Base-by-base conservation (phyloP, 768 basidiomycete genomes). In the Leccinum truebloodii region DNA sequence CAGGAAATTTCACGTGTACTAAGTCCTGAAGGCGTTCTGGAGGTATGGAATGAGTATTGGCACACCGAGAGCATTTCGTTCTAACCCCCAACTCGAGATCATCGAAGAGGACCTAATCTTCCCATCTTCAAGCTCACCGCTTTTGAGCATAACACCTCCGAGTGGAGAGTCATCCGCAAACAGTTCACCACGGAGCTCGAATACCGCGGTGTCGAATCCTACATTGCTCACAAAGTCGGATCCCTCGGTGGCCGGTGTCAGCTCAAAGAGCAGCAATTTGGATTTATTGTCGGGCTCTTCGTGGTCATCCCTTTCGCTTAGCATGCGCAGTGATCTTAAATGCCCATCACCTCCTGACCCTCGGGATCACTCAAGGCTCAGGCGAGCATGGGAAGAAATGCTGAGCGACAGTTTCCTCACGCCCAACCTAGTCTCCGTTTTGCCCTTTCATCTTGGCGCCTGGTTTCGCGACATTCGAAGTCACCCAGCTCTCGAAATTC, bases 71-170 rank as follows among this genome's bases (percentile, higher is more conserved):
- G 0, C 16, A 6, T 39, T 52, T 50, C 55, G 41, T 54, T 64
- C 54, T 65, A 30, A 67, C 58, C 56, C 35, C 8, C 30, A 58
- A 16, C 52, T n/a, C 8, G 62, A 90, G 89, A 77, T 90, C 9
- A 81, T 90, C 39, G 89, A 90, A 70, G 89, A 92, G 60, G 88
- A 90, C 67, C 78, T 86, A 7, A 78, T 89, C 52, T 91, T 91
- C 67, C 89, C 89, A 8, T 83, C 79, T 51, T 63, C 66, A 54
- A 39, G n/a, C n/a, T 49, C 58, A 18, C 57, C 60, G 3, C 57
- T 44, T n/a, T 52, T 59, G 16, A 57, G 62, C n/a, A n/a, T 41
- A 10, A 57, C 41, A 4, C 41, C 60, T n/a, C 5, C n/a, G 22
- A 59, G 55, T 14, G 55, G 62, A 14, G 58, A 22, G 24, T 74